Evolutionary conservation across 148 eudicot species (phyloP), one percentile per base, ranked within the genome.

Genomic region (Fagopyrum tataricum): DNA sequence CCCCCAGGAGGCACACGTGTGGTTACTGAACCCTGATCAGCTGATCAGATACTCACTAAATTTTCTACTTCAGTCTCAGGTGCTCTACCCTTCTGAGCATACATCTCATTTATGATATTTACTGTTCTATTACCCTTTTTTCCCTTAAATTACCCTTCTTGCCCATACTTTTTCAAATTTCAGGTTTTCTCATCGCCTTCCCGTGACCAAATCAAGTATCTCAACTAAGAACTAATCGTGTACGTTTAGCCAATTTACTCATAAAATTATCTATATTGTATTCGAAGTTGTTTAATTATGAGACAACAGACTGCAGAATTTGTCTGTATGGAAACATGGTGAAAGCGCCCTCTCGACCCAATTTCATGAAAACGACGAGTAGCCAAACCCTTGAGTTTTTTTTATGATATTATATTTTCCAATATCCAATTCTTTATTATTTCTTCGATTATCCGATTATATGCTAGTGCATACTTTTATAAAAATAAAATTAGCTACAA

Each of bases 301-400:
- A 24, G 61, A 55, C 31, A 55, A 18, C 41, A 24, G 15, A 61
- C 15, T 26, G 4, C 15, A 46, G 37, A 61, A 12, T 24, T 61
- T 26, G 67, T 61, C 67, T 61, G 40, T 61, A 61, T 61, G 67
- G 67, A 61, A 24, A 61, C 67, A 24, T 26, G 40, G 37, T 61
- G 67, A 61, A 61, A 61, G 41, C 37, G 39, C 15, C 40, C 17
- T 26, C 7, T 61, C 15, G 10, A 55, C 61, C 61, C 61, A 20
- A 55, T 61, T 61, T 5, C 26, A 24, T 61, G 67, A 61, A 61
- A 61, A 61, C 67, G 67, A 61, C 67, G 41, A 61, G 67, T 61
- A 24, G 67, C 67, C 67, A 61, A 61, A 24, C 67, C 67, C 39
- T 26, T 24, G 0, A 4, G 8, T 55, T 61, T 26, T 61, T 26